Conservation (phyloP, 2,329 filamentous ascomycete species). For the Fusarium vanettenii region DNA sequence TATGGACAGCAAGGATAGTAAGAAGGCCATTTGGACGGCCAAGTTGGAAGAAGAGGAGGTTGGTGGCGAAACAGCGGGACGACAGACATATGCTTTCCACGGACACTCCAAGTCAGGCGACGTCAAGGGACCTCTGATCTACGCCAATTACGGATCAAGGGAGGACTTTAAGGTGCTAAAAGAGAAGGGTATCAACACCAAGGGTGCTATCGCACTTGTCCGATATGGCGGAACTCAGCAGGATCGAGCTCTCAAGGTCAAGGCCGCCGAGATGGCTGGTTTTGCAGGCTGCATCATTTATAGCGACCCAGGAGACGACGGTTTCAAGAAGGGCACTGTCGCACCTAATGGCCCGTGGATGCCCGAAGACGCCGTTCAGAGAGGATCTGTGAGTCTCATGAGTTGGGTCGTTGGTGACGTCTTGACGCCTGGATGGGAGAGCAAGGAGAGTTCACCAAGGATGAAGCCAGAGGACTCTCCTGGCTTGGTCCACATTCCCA, state of each 20-base stretch:
- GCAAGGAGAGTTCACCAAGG: slow-evolving; percentile 72
- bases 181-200: slow-evolving; percentile 77
- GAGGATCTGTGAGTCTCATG: slow-evolving; percentile 82
- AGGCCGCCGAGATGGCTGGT: slow-evolving; percentile 87
- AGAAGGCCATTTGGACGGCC: slow-evolving; percentile 78
- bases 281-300: slow-evolving; percentile 92
- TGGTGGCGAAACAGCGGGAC: slow-evolving; percentile 70
- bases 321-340: slow-evolving; percentile 77
- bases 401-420: slow-evolving; percentile 90
- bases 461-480: slow-evolving; percentile 76
- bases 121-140: slow-evolving; percentile 86
- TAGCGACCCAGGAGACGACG: slow-evolving; percentile 88
- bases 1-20: slow-evolving; percentile 70
- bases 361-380: slow-evolving; percentile 84
- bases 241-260: slow-evolving; percentile 85
- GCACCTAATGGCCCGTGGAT: slow-evolving; percentile 84
- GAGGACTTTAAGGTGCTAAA: slow-evolving; percentile 82
- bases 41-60: slow-evolving; percentile 82
- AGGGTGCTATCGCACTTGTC: slow-evolving; percentile 86
- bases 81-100: slow-evolving; percentile 85
- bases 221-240: slow-evolving; percentile 80
- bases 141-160: slow-evolving; percentile 89
- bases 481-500: slow-evolving; percentile 86
- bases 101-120: slow-evolving; percentile 89
- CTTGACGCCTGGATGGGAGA: slow-evolving; percentile 89